Conservation (phyloP, 78 protist species). For the Bodo saltans region DNA sequence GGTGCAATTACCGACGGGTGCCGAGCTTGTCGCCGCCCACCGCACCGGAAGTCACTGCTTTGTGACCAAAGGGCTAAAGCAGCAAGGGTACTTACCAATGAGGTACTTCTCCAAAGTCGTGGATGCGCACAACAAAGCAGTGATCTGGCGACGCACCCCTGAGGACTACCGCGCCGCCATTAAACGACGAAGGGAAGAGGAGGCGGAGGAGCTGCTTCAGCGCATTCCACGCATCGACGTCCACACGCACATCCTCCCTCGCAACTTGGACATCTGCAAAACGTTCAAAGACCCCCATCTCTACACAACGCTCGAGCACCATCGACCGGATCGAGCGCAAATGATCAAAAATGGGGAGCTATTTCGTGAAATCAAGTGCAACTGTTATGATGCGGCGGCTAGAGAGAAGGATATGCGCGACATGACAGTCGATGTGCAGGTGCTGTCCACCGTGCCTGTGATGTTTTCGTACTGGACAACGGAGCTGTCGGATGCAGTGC, state of each 20-base stretch:
- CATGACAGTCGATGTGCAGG: slow-evolving; percentile 67
- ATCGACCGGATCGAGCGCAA: too few species aligned
- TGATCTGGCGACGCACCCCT: not conserved
- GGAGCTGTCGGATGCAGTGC: slow-evolving; percentile 63
- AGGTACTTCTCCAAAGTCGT: not conserved
- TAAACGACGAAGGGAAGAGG: too few species aligned
- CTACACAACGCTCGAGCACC: slow-evolving; percentile 70
- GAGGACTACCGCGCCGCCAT: not conserved
- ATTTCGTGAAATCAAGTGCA: slow-evolving; percentile 70
- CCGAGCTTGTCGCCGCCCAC: too few species aligned
- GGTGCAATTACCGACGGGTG: too few species aligned
- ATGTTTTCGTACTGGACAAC: slow-evolving; percentile 85
- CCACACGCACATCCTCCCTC: slow-evolving; percentile 86
- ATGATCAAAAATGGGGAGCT: slow-evolving; percentile 5
- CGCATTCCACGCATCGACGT: slow-evolving; percentile 49
- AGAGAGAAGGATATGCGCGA: slow-evolving; percentile 63
- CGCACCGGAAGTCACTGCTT: not conserved
- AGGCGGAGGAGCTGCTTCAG: too few species aligned
- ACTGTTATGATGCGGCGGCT: slow-evolving; percentile 65
- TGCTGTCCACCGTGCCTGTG: slow-evolving; percentile 73
- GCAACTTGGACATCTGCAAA: slow-evolving; percentile 55
- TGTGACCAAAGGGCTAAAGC: not conserved
- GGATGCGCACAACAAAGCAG: not conserved
- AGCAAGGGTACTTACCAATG: not conserved
- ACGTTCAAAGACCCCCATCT: slow-evolving; percentile 74